Evolutionary conservation across 352 stramenopile genomes (phyloP).

Genomic region (Phytophthora foliorum): DNA sequence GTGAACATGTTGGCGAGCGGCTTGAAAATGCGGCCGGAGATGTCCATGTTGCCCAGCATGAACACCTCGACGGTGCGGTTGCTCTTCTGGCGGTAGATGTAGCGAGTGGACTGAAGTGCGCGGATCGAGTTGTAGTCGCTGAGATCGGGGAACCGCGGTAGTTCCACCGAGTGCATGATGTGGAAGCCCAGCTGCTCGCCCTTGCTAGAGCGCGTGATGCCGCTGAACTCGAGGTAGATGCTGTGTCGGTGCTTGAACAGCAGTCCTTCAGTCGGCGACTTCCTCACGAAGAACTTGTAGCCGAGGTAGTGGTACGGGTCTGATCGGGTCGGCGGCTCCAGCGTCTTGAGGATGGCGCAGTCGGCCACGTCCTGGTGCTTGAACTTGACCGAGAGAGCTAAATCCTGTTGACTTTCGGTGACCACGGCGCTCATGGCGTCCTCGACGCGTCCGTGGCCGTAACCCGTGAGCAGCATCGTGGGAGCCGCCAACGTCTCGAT

Average conservation of each 20-base stretch:
- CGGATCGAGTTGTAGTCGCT: conserved; percentile 62
- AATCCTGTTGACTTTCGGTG: conserved; percentile 63
- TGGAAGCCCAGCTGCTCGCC: conserved; percentile 72
- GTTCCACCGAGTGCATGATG: conserved; percentile 76
- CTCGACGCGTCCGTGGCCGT: conserved; percentile 56
- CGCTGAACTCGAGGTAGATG: conserved; percentile 67
- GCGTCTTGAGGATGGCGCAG: conserved; percentile 64
- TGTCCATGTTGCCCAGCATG: conserved; percentile 64
- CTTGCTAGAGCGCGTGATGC: conserved; percentile 47
- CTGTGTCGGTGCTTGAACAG: conserved; percentile 67
- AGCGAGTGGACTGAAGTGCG: conserved; percentile 57
- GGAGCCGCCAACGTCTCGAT: conserved; percentile 38
- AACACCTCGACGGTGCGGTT: conserved; percentile 68
- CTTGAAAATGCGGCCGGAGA: conserved; percentile 51
- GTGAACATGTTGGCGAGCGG: conserved; percentile 55
- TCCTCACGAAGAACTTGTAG: conserved; percentile 75
- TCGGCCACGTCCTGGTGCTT: conserved; percentile 73
- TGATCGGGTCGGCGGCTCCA: conserved; percentile 54
- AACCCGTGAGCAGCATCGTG: conserved; percentile 60
- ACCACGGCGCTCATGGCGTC: conserved; percentile 65
- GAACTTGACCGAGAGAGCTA: conserved; percentile 64
- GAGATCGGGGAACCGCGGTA: conserved; percentile 65
- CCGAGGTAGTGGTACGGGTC: conserved; percentile 70
- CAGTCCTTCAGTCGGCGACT: conserved; percentile 50
- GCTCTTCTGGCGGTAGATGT: conserved; percentile 67